A percentile compares a stretch with the other conserved stretches of the same genome.
These are phyloP conservation scores for Penicillium hesseltinei DNA, from an alignment of 2,329 filamentous ascomycete genomes.

Conservation along the genomic window DNA sequence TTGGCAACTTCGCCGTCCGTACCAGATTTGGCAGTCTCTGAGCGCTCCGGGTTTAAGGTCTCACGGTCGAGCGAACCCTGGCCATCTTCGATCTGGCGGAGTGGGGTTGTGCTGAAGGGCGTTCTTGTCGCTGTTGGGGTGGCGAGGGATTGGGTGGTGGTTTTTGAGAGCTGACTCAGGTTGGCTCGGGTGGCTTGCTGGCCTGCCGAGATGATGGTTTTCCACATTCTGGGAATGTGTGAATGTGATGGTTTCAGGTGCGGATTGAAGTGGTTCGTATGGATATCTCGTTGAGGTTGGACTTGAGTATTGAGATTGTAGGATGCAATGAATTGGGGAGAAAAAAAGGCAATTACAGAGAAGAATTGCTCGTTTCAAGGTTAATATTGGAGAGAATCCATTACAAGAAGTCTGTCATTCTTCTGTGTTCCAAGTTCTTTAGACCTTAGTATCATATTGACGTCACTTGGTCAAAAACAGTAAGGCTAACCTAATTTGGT, in stretches of 20 bases:
- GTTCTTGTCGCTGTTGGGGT: not conserved
- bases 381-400: not conserved
- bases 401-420: not conserved
- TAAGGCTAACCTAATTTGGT: slow-evolving; percentile 15
- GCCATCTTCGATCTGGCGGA: slow-evolving; percentile 9
- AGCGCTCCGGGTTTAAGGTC: slow-evolving; percentile 61
- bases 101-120: slow-evolving; percentile 11
- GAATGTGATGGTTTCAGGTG: not conserved
- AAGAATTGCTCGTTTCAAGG: not conserved
- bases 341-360: not conserved
- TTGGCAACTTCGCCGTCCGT: slow-evolving; percentile 60
- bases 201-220: slow-evolving; percentile 18
- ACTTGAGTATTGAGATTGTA: not conserved
- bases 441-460: slow-evolving; percentile 25
- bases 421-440: slow-evolving; percentile 13
- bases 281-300: not conserved
- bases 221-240: slow-evolving; percentile 18
- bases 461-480: slow-evolving; percentile 18
- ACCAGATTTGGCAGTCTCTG: slow-evolving; percentile 67
- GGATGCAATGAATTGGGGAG: not conserved
- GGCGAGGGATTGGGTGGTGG: not conserved
- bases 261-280: not conserved
- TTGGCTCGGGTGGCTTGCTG: slow-evolving; percentile 12
- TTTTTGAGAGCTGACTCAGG: not conserved
- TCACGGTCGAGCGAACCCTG: slow-evolving; percentile 50